Conservation (phyloP, 495 filamentous ascomycete species). For the Chaetomium tenue region DNA sequence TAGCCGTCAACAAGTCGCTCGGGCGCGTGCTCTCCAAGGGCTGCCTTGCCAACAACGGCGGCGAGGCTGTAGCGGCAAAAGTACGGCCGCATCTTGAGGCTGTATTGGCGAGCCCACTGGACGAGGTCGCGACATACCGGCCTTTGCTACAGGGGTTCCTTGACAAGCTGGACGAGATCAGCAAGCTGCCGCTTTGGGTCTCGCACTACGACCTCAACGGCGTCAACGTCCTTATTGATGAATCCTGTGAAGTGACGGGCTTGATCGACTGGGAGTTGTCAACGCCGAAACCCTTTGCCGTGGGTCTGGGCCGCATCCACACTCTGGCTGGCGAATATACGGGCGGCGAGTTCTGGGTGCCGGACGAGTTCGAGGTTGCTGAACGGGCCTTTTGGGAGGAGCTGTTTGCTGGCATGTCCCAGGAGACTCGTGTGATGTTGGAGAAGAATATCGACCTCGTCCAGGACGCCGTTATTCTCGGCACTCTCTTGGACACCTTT, state of each 20-base stretch:
- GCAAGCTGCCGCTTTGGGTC: constrained; percentile 17
- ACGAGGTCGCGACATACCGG: constrained; percentile 3
- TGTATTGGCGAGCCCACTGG: constrained; percentile 4
- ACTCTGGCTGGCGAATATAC: constrained; percentile 20
- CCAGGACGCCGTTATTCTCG: constrained; percentile 16
- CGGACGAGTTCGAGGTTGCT: constrained; percentile 18
- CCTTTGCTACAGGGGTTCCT: constrained; percentile 1
- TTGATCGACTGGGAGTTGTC: constrained; percentile 15
- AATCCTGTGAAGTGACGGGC: neutral
- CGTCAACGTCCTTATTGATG: constrained; percentile 12
- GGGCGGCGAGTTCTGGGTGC: constrained; percentile 19
- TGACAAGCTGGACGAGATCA: constrained; percentile 13
- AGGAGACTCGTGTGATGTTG: constrained; percentile 9
- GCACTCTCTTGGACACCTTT: constrained; percentile 16
- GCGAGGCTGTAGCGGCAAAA: neutral
- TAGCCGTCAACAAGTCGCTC: constrained; percentile 18
- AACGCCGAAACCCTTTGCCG: constrained; percentile 6
- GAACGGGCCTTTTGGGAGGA: constrained; percentile 20
- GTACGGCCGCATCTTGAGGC: constrained; percentile 16
- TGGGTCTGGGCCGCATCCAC: constrained; percentile 18
- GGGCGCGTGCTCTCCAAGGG: constrained; percentile 14
- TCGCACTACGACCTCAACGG: constrained; percentile 14
- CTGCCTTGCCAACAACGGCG: constrained; percentile 2
- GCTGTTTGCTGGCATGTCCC: constrained; percentile 15
- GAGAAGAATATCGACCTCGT: constrained; percentile 19